Evolutionary conservation across 352 stramenopile species (phyloP).

Genomic region (Peronospora destructor): DNA sequence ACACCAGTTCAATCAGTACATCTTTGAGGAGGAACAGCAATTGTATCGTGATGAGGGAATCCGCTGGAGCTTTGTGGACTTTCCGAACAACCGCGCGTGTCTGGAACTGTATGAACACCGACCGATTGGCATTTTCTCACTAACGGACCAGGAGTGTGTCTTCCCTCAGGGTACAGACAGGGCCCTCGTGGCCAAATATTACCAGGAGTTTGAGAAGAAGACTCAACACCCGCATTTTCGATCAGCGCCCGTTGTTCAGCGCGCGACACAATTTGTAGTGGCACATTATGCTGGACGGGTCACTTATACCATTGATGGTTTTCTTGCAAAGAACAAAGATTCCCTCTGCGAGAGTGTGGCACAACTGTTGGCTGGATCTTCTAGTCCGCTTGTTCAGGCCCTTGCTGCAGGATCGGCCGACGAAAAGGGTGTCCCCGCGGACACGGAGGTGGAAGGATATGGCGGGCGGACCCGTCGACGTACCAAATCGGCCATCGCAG

Average conservation of each 20-base stretch:
- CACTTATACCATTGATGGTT: constrained; percentile 70
- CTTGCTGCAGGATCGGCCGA: constrained; percentile 27
- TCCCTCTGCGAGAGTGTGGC: constrained; percentile 69
- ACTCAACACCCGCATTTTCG: constrained; percentile 46
- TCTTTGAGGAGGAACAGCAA: constrained; percentile 88
- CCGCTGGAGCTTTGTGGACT: constrained; percentile 63
- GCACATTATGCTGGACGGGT: constrained; percentile 82
- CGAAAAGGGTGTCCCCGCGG: constrained; percentile 5
- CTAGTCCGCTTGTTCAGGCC: constrained; percentile 55
- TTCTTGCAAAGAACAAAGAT: constrained; percentile 90
- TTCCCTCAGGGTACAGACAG: constrained; percentile 69
- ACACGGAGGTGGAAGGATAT: constrained; percentile 14
- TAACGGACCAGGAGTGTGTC: constrained; percentile 78
- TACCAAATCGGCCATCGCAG: constrained; percentile 54
- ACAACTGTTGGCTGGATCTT: constrained; percentile 45
- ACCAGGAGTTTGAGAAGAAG: constrained; percentile 68
- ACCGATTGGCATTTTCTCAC: constrained; percentile 73
- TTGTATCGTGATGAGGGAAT: constrained; percentile 77
- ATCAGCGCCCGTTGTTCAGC: constrained; percentile 38
- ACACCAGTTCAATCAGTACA: constrained; percentile 86
- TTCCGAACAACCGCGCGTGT: constrained; percentile 71
- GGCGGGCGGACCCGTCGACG: constrained; percentile 26
- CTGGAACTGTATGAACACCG: constrained; percentile 76
- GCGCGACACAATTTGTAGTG: constrained; percentile 75
- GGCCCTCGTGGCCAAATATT: constrained; percentile 70